These are phyloP conservation scores for Rhizopogon sp. DNA, from an alignment of 768 basidiomycete genomes.

Conservation along the genomic window DNA sequence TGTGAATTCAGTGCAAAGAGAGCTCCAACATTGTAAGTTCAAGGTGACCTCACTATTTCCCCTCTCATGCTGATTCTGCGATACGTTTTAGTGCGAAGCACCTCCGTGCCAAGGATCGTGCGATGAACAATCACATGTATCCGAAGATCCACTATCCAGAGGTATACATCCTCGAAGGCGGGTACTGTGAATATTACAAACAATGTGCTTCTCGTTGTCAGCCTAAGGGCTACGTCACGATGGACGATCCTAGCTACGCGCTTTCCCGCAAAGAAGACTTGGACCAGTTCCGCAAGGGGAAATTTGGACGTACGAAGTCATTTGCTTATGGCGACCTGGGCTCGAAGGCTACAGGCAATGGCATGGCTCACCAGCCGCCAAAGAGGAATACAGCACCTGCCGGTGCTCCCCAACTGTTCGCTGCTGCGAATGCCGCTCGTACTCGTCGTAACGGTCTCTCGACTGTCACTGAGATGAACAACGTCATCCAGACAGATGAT, in stretches of 20 bases:
- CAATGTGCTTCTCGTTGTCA: constrained; percentile 65
- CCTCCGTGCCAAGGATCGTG: constrained; percentile 84
- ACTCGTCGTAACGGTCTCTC: constrained; percentile 56
- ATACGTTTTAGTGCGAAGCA: constrained; percentile 73
- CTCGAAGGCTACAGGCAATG: constrained; percentile 29
- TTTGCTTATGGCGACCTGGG: constrained; percentile 85
- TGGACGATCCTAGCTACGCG: constrained; percentile 90
- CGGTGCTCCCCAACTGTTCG: constrained; percentile 52
- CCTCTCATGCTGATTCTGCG: constrained; percentile 2
- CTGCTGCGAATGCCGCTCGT: constrained; percentile 65
- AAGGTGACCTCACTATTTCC: neutral
- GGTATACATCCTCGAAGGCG: constrained; percentile 94
- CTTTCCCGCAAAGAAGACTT: constrained; percentile 79
- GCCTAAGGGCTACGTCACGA: constrained; percentile 79
- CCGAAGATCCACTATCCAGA: constrained; percentile 95
- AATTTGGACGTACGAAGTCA: constrained; percentile 86
- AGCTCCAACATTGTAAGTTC: constrained; percentile 88
- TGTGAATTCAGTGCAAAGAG: constrained; percentile 97
- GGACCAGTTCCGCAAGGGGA: constrained; percentile 85
- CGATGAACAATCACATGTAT: constrained; percentile 83
- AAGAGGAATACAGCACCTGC: constrained; percentile 68
- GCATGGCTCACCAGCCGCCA: constrained; percentile 33
- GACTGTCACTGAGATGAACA: constrained; percentile 67
- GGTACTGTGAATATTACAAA: constrained; percentile 87
- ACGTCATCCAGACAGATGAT: constrained; percentile 60